Evolutionary conservation across 768 basidiomycete species (phyloP), one percentile per base, ranked within the genome.

Genomic region (Astraeus odoratus): DNA sequence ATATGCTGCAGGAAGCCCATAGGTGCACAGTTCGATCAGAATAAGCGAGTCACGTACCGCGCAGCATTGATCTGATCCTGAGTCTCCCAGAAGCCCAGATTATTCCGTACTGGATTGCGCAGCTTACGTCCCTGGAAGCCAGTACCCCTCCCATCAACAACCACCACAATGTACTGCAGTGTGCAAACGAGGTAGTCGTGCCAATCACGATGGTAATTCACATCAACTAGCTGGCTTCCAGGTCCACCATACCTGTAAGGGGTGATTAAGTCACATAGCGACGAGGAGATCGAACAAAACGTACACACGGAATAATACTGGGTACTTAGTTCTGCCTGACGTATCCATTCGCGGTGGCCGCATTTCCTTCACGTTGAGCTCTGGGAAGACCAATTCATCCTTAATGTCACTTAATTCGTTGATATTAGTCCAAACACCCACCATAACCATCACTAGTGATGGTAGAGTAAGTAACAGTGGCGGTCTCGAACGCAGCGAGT

Each of bases 251-350:
- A 95, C 8, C 86, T 89, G 55, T 23, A 24, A 22, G 23, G 10
- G 19, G 41, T 52, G 34, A 52, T 27, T 39, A 45, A 51, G 44
- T 19, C 23, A n/a, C 10, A 31, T 6, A n/a, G 3, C 13, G 42
- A 25, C 20, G 25, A 22, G 19, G 19, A 15, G 8, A 19, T 26
- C 3, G 27, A 20, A 13, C 20, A 36, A 9, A 18, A 53, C 56
- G 55, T 61, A 94, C 79, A 95, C 88, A 35, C 77, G 72, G 72
- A 98, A 92, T 23, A 99, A 70, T 18, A 97, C 92, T 1, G 96
- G 89, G 58, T 99, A 98, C 62, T 95, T 93, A 8, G 86, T 90
- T 35, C 88, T 80, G n/a, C 96, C 96, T 18, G 90, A 85, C 55
- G 87, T 83, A 55, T 99, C 96, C 82, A 98, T 87, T 47, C 77